These are phyloP conservation scores for Chaetomium sp. DNA, from an alignment of 2,329 filamentous ascomycete genomes.

Conservation along the genomic window DNA sequence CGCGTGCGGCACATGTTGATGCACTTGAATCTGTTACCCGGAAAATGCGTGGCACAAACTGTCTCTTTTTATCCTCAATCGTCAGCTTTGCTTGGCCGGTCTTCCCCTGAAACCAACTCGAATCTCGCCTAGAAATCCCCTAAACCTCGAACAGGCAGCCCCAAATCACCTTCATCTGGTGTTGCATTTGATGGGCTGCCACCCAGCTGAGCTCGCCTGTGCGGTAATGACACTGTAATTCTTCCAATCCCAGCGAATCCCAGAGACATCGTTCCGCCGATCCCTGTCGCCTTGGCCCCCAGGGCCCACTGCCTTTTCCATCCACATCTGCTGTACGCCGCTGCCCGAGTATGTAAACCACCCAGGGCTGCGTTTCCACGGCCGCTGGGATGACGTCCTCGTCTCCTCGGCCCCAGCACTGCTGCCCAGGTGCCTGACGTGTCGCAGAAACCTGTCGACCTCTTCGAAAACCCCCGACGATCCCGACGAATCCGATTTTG, in stretches of 20 bases:
- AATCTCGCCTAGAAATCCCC: conserved; percentile 24
- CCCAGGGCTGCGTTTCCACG: conserved; percentile 2
- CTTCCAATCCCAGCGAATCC: conserved; percentile 5
- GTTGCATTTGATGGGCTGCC: conserved; percentile 12
- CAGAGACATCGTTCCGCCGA: conserved; percentile 16
- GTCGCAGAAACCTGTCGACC: conserved; percentile 2
- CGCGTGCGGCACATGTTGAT: conserved; percentile 9
- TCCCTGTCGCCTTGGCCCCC: conserved; percentile 11
- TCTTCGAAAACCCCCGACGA: conserved; percentile 2
- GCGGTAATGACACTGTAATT: conserved; percentile 18
- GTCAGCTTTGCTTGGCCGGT: not conserved
- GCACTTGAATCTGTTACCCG: not conserved
- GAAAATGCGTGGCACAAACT: not conserved
- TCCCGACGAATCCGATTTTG: conserved; percentile 1
- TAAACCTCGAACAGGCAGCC: conserved; percentile 14
- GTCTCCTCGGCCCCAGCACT: conserved; percentile 10
- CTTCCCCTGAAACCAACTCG: conserved; percentile 16
- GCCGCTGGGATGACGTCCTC: conserved; percentile 29
- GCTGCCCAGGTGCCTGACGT: conserved; percentile 18
- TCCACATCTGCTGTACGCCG: not conserved
- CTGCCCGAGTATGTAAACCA: conserved; percentile 17
- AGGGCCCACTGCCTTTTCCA: not conserved
- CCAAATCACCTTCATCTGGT: not conserved
- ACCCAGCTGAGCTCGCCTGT: conserved; percentile 11
- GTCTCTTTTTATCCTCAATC: not conserved